Conservation (phyloP, 1,139 yeast species). For the Zhuliangozyma parablackwelliae region DNA sequence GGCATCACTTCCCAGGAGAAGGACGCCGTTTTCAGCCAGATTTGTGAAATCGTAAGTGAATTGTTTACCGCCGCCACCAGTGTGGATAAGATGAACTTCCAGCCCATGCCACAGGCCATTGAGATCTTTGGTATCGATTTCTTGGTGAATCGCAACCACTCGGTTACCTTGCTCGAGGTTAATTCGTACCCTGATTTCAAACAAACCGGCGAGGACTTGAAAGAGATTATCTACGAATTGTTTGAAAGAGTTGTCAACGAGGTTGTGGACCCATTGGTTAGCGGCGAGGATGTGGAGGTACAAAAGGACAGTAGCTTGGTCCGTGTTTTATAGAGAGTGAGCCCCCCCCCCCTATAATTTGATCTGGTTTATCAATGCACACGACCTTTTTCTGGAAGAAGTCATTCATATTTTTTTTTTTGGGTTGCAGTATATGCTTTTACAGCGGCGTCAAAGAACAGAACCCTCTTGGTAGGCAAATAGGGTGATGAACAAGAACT, state of each 20-base stretch:
- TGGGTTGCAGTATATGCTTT: no score
- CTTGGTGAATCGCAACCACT: conserved; percentile 53
- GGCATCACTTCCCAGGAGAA: conserved; percentile 32
- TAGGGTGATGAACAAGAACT: no score
- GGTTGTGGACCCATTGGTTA: conserved; percentile 16
- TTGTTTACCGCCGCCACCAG: conserved; percentile 78
- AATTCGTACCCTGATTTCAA: conserved; percentile 95
- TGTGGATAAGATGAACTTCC: conserved; percentile 83
- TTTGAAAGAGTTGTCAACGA: conserved; percentile 44
- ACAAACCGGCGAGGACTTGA: conserved; percentile 82
- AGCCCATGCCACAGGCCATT: conserved; percentile 75
- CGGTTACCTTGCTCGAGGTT: conserved; percentile 70
- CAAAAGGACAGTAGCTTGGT: conserved; percentile 3
- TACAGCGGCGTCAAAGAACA: no score
- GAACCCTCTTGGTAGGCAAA: no score
- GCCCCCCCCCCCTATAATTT: no score
- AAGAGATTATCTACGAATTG: conserved; percentile 55
- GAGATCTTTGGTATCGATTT: conserved; percentile 90
- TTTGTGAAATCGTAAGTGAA: conserved; percentile 62
- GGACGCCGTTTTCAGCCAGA: conserved; percentile 44
- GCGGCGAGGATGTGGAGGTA: not conserved
- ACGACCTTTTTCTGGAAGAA: no score
- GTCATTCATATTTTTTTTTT: no score
- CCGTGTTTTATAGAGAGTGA: conserved; percentile 4
- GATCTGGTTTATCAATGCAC: no score